These are phyloP conservation scores for Theileria parva DNA, from an alignment of 169 alveolate genomes.

Conservation along the genomic window DNA sequence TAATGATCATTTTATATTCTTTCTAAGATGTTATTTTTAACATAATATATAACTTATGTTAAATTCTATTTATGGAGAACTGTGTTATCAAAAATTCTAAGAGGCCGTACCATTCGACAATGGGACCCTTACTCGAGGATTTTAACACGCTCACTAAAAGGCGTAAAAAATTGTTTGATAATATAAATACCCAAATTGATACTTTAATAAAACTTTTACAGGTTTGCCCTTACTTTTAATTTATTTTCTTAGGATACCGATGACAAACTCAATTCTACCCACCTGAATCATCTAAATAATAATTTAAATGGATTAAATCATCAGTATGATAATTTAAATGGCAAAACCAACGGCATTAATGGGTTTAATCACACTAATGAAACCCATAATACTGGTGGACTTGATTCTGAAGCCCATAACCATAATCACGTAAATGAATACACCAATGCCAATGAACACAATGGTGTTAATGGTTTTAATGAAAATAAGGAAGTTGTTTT, in stretches of 20 bases:
- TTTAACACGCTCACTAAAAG: conserved; percentile 45
- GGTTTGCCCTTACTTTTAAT: conserved; percentile 1
- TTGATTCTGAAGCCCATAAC: neutral
- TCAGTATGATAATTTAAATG: neutral
- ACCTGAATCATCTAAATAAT: conserved; percentile 7
- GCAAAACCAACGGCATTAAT: neutral
- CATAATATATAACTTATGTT: neutral
- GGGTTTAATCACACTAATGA: neutral
- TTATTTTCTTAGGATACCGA: conserved; percentile 32
- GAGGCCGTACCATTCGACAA: conserved; percentile 54
- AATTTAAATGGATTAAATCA: conserved; percentile 6
- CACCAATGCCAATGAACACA: neutral
- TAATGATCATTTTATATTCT: neutral
- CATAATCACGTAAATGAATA: conserved; percentile 2
- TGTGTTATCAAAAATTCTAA: conserved; percentile 22
- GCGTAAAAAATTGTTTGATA: conserved; percentile 37
- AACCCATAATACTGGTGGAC: neutral
- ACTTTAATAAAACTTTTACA: conserved; percentile 23
- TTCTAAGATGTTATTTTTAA: neutral
- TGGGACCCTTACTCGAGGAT: conserved; percentile 55
- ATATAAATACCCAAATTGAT: conserved; percentile 31
- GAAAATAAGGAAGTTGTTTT: neutral
- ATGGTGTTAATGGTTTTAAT: neutral
- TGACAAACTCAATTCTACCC: neutral
- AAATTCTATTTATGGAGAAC: conserved; percentile 27